Evolutionary conservation across 2,329 filamentous ascomycete species (phyloP).

Genomic region (Phaeophleospora eucalypticola): DNA sequence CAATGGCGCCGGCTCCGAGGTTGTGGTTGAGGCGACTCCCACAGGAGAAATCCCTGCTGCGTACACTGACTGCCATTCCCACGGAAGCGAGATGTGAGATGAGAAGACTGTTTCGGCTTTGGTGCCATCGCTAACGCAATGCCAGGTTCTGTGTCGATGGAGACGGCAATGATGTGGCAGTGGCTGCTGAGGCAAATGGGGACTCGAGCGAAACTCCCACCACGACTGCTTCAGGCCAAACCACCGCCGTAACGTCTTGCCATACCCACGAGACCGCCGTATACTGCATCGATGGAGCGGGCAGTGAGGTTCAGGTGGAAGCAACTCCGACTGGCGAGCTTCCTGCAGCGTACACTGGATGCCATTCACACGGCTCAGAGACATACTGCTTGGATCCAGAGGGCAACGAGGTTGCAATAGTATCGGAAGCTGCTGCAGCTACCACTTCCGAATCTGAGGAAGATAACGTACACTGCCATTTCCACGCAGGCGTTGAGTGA

Average conservation of each 20-base stretch:
- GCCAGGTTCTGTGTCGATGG: constrained; percentile 36
- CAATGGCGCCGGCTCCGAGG: constrained; percentile 34
- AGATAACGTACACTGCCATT: constrained; percentile 61
- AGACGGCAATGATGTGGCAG: constrained; percentile 4
- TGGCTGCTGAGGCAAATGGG: constrained; percentile 4
- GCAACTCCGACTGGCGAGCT: constrained; percentile 49
- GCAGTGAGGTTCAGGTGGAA: constrained; percentile 49
- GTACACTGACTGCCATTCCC: constrained; percentile 63
- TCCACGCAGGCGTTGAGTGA: constrained; percentile 71
- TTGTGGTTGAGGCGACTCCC: constrained; percentile 55
- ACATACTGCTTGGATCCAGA: constrained; percentile 35
- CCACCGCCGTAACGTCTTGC: constrained; percentile 20
- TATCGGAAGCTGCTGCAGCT: constrained; percentile 6
- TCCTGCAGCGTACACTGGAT: constrained; percentile 52
- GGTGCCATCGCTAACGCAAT: too few species aligned
- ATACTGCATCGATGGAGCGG: constrained; percentile 31
- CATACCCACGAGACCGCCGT: constrained; percentile 26
- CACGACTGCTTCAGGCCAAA: constrained; percentile 8
- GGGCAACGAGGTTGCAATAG: constrained; percentile 4
- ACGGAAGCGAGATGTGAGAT: constrained; percentile 53
- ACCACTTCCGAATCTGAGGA: constrained; percentile 30
- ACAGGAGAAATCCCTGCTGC: constrained; percentile 36
- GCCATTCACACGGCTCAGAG: constrained; percentile 58
- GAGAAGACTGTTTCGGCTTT: too few species aligned
- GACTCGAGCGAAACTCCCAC: too few species aligned